These are phyloP conservation scores for Wickerhamomyces bisporus DNA, from an alignment of 805 yeast genomes.

Conservation along the genomic window DNA sequence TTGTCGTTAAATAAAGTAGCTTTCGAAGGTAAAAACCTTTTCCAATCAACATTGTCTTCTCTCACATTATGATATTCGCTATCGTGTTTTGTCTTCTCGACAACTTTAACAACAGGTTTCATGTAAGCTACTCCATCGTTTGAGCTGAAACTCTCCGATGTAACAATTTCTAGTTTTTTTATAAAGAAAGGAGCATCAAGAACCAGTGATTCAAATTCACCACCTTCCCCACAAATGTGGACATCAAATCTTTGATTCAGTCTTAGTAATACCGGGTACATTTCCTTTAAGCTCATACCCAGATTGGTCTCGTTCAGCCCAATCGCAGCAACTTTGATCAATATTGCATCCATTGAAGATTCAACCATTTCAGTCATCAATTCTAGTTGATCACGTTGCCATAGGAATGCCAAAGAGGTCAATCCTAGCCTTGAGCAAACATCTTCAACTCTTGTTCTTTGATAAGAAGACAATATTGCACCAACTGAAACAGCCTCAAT, in stretches of 20 bases:
- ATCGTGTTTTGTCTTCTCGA: conserved; percentile 29
- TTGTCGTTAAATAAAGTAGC: conserved; percentile 32
- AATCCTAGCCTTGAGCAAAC: conserved; percentile 75
- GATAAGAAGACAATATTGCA: conserved; percentile 93
- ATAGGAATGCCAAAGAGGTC: conserved; percentile 67
- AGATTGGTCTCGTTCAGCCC: conserved; percentile 68
- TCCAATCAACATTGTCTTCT: conserved; percentile 19
- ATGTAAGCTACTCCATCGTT: conserved; percentile 70
- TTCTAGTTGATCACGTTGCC: conserved; percentile 84
- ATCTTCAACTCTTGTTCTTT: conserved; percentile 87
- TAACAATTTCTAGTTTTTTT: conserved; percentile 32
- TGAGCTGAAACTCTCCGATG: conserved; percentile 15
- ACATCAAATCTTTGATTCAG: conserved; percentile 69
- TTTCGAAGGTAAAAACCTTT: conserved; percentile 12
- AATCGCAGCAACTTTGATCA: conserved; percentile 90
- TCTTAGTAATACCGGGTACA: conserved; percentile 50
- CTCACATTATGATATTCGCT: conserved; percentile 17
- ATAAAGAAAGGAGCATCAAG: conserved; percentile 84
- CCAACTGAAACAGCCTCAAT: conserved; percentile 89
- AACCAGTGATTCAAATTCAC: conserved; percentile 93
- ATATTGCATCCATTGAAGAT: conserved; percentile 66
- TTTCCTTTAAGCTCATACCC: conserved; percentile 59
- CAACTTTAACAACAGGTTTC: conserved; percentile 47
- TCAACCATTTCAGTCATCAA: conserved; percentile 78
- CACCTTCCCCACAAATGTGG: conserved; percentile 98